Evolutionary conservation across 2,329 filamentous ascomycete genomes (phyloP), one percentile per base, ranked within the genome.

Genomic region (Alternaria gansuensis): DNA sequence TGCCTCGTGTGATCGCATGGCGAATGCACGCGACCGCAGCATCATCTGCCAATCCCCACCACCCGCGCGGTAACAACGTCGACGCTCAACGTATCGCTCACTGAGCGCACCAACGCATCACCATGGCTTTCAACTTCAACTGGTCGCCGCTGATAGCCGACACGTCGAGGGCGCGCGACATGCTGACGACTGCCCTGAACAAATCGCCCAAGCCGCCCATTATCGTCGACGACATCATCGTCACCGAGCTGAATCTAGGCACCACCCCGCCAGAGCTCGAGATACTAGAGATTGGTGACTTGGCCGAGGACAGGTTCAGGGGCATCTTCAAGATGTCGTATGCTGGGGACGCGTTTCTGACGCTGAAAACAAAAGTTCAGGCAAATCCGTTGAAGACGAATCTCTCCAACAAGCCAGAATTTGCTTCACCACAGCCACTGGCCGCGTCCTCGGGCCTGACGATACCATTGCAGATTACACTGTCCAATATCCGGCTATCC

Each of bases 71-170:
- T 60, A 62, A 61, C 48, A 64, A 56, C 67, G 40, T 59, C 68
- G 62, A 64, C 72, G 51, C 64, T 52, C 59, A 14, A 43, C 55
- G 50, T 54, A 33, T 29, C 34, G 29, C 40, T 23, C 46, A 17
- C 59, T 39, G 37, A 54, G 49, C 37, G 48, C 17, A 5, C n/a
- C 36, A 40, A 49, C 21, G 51, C 40, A 34, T 54, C 58, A 66
- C 58, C 80, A 99, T 99, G 95, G 95, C 95, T 70, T 99, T 99
- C 90, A 98, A 98, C 85, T 99, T 99, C 91, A 98, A 98, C 92
- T 99, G 95, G 95, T 97, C 93, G 86, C 95, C 95, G 76, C 86
- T 99, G 67, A 95, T 96, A 82, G 94, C 94, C 75, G 95, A 98
- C 82, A 94, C 92, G 74, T 87, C 90, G 77, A 90, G 93, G 70